phyloP scores from a whole-genome alignment of 2,329 filamentous ascomycete genomes.

The Parastagonospora avenae region DNA sequence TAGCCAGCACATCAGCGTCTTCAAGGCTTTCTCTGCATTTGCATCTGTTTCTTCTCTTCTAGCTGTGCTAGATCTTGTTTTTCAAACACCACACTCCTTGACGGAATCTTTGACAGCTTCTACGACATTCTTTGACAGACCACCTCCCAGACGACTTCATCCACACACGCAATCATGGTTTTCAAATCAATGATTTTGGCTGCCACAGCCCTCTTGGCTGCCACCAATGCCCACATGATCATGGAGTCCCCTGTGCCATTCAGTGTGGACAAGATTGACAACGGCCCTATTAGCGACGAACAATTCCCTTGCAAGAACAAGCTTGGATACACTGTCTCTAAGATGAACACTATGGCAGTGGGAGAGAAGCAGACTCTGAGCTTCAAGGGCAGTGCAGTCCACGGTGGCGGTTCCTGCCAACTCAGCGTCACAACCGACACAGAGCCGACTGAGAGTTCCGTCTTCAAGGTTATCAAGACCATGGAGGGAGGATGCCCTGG shows the following conservation, averaged over 20 bases:
- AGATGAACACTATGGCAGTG: constrained; percentile 59
- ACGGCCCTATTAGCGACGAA: constrained; percentile 64
- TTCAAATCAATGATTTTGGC: constrained; percentile 58
- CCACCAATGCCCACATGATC: constrained; percentile 74
- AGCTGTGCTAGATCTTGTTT: constrained; percentile 36
- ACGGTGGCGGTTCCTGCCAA: constrained; percentile 92
- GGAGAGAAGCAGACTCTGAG: constrained; percentile 66
- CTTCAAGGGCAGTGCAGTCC: constrained; percentile 75
- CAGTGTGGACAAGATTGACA: constrained; percentile 62
- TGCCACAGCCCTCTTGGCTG: constrained; percentile 58
- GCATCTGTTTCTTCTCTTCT: constrained; percentile 23
- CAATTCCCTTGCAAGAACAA: constrained; percentile 75
- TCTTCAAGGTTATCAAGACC: constrained; percentile 88
- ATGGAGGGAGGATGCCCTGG: constrained; percentile 86
- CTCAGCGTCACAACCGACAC: constrained; percentile 73
- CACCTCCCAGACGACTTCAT: constrained; percentile 3
- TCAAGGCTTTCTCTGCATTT: constrained; percentile 22
- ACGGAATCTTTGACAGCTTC: neutral
- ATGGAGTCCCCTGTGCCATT: constrained; percentile 70
- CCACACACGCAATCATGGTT: constrained; percentile 52
- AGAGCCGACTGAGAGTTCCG: constrained; percentile 58
- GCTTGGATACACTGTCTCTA: constrained; percentile 35
- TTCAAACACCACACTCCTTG: constrained; percentile 17
- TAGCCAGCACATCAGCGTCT: constrained; percentile 24
- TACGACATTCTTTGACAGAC: neutral